These are phyloP conservation scores for Xylaria curta DNA, from an alignment of 495 filamentous ascomycete genomes.

Conservation along the genomic window DNA sequence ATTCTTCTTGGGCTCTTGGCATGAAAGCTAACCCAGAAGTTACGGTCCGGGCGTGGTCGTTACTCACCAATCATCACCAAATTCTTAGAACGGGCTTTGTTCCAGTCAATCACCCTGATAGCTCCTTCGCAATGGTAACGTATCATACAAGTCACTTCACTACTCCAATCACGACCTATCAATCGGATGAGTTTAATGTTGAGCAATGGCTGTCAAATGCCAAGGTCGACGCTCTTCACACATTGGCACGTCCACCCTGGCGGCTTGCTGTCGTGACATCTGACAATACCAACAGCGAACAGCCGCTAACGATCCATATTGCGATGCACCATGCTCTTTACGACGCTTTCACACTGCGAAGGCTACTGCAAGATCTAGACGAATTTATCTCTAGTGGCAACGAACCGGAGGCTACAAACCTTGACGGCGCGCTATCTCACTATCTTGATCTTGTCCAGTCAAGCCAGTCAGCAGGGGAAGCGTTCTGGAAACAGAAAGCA, in stretches of 20 bases:
- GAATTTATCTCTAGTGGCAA: constrained; percentile 19
- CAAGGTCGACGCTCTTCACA: constrained; percentile 19
- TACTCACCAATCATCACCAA: constrained; percentile 58
- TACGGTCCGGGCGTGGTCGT: constrained; percentile 63
- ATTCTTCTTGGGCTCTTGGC: constrained; percentile 53
- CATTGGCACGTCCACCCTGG: constrained; percentile 41
- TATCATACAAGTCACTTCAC: constrained; percentile 42
- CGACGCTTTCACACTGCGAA: constrained; percentile 72
- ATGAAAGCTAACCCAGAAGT: constrained; percentile 16
- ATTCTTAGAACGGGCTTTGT: constrained; percentile 78
- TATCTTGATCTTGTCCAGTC: constrained; percentile 56
- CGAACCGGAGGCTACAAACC: constrained; percentile 35
- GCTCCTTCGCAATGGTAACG: constrained; percentile 72
- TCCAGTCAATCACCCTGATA: constrained; percentile 61
- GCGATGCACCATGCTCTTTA: constrained; percentile 76
- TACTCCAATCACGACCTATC: constrained; percentile 25
- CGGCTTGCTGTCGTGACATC: constrained; percentile 33
- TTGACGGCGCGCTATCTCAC: constrained; percentile 49
- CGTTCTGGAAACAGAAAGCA: constrained; percentile 67
- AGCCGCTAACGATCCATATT: constrained; percentile 51
- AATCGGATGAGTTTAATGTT: constrained; percentile 32
- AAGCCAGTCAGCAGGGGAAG: constrained; percentile 43
- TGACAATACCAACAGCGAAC: constrained; percentile 3
- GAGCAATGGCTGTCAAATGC: constrained; percentile 42
- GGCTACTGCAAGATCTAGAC: constrained; percentile 63